Base-by-base conservation (phyloP, 1,139 yeast genomes). In the Oligophagozyma castellii region DNA sequence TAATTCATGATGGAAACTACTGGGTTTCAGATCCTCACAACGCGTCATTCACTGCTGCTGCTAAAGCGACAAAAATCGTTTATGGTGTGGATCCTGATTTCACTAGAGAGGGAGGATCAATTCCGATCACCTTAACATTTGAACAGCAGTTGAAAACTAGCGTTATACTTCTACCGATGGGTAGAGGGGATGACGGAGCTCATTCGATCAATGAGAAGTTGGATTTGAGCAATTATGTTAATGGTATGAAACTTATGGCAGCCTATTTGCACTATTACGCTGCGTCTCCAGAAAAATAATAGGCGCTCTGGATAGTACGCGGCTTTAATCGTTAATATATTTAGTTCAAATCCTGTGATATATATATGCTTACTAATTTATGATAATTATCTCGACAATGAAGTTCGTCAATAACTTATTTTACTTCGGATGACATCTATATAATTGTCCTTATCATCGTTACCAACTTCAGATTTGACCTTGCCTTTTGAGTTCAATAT, bases 171-270 rank as follows among this genome's bases (percentile, higher is more conserved):
- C 69, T 89, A 46, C 98, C 98, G 40, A 80, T 89, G 80, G 98
- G 98, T 43, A 77, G 93, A 59, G 98, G 96, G 46, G 96, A 89
- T 53, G 99, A 92, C 49, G 98, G 98, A 44, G 98, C 99, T 29
- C 99, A 92, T 56, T 83, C 95, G 16, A 83, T 89, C 48, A 89
- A 89, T 53, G 99, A 92, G 60, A 92, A 92, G 64, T 63, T 92
- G 50, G 79, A 92, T 54, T 63, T 83, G 30, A 61, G 79, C 42
- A 92, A 92, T 65, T 92, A 81, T 59, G 74, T 89, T 44, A 79
- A 81, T 52, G 99, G 99, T 38, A 75, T 80, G 51, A 92, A 92
- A 66, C 78, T 95, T 16, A 70, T 89, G 58, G 81, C 93, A 41
- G 94, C 95, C 14, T 89, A 83, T 59, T 67, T 89, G 53, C 95